A percentile compares a stretch with the other conserved stretches of the same genome.
These are phyloP conservation scores for Russula sp. DNA, from an alignment of 768 basidiomycete genomes.

Conservation along the genomic window DNA sequence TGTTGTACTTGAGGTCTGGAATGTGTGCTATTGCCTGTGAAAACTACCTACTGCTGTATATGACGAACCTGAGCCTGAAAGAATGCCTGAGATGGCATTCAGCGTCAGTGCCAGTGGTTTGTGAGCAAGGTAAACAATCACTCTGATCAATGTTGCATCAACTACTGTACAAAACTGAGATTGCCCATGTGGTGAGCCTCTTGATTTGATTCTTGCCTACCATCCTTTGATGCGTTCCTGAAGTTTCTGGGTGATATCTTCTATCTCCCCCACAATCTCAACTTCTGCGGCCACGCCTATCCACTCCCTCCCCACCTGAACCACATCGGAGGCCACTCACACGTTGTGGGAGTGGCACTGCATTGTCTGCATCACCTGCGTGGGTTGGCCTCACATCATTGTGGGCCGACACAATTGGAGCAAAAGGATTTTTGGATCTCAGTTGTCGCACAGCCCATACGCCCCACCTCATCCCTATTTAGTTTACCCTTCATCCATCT, in stretches of 20 bases:
- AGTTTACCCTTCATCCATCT: too few species aligned
- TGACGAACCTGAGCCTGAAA: conserved; percentile 57
- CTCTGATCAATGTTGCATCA: conserved; percentile 85
- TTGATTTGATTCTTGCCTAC: neutral
- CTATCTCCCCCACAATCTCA: conserved; percentile 92
- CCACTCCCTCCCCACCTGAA: conserved; percentile 93
- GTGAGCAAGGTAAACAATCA: conserved; percentile 73
- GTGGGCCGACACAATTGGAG: too few species aligned
- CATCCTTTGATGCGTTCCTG: neutral
- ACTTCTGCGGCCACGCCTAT: conserved; percentile 96
- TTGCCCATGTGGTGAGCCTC: conserved; percentile 72
- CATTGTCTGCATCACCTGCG: too few species aligned
- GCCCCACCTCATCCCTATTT: too few species aligned
- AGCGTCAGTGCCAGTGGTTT: conserved; percentile 45
- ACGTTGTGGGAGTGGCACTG: too few species aligned
- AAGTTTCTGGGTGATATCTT: conserved; percentile 84
- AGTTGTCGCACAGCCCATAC: too few species aligned
- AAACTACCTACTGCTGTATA: conserved; percentile 75
- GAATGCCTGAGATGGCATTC: conserved; percentile 39
- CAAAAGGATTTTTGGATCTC: too few species aligned
- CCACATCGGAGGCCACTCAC: conserved; percentile 93
- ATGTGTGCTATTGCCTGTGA: conserved; percentile 69
- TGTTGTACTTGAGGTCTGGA: conserved; percentile 62
- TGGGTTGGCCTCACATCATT: too few species aligned
- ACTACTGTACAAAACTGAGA: conserved; percentile 97